phyloP scores from a whole-genome alignment of 352 stramenopile species.

The Pythium sukuiense region DNA sequence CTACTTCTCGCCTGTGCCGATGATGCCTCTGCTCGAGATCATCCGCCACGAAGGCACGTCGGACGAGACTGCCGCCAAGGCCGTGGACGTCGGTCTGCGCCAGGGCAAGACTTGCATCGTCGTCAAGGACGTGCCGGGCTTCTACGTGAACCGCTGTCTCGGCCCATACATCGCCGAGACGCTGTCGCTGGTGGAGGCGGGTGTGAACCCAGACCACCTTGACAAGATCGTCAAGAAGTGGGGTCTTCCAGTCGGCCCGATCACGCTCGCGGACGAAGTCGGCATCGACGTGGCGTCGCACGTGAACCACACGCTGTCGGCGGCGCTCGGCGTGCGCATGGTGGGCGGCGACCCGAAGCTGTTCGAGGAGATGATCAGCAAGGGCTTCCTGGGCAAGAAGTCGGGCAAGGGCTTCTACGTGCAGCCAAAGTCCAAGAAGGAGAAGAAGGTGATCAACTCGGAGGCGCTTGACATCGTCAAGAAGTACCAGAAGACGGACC shows the following conservation, averaged over 20 bases:
- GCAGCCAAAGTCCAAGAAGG: slow-evolving; percentile 91
- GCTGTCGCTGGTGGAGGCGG: slow-evolving; percentile 90
- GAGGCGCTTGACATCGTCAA: slow-evolving; percentile 83
- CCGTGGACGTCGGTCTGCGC: slow-evolving; percentile 94
- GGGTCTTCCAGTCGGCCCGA: slow-evolving; percentile 96
- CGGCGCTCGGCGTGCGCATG: slow-evolving; percentile 96
- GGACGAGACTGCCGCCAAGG: slow-evolving; percentile 87
- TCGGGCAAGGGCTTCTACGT: slow-evolving; percentile 97
- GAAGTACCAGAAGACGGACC: slow-evolving; percentile 74
- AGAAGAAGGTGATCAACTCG: slow-evolving; percentile 90
- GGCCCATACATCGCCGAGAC: slow-evolving; percentile 93
- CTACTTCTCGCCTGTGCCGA: slow-evolving; percentile 98
- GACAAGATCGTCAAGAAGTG: slow-evolving; percentile 96
- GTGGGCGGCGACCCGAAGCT: slow-evolving; percentile 87
- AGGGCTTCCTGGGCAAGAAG: slow-evolving; percentile 96
- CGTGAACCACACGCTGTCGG: slow-evolving; percentile 92
- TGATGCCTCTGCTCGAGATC: slow-evolving; percentile 98
- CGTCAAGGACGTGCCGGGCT: slow-evolving; percentile 98
- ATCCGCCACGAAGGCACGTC: slow-evolving; percentile 94
- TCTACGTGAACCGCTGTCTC: slow-evolving; percentile 99
- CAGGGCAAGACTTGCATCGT: slow-evolving; percentile 98
- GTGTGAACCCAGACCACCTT: slow-evolving; percentile 92
- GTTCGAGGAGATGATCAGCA: slow-evolving; percentile 96
- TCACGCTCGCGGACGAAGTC: slow-evolving; percentile 97
- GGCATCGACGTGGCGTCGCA: slow-evolving; percentile 97